phyloP scores from a whole-genome alignment of 306 rosid species.

The Trifolium subterraneum region DNA sequence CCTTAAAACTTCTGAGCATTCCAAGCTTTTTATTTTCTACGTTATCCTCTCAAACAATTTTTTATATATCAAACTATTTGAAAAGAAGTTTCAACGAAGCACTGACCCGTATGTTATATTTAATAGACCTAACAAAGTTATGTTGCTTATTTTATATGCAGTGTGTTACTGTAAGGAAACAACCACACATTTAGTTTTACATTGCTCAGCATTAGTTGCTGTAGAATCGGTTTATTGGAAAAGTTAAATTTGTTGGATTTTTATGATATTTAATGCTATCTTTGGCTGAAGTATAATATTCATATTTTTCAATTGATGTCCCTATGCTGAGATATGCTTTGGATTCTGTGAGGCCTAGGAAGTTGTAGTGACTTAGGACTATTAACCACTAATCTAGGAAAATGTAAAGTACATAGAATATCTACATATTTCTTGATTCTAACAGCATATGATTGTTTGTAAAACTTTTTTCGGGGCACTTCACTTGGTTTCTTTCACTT shows the following conservation, averaged over 20 bases:
- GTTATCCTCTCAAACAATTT: constrained; percentile 9
- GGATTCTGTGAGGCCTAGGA: too few species aligned
- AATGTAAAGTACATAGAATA: too few species aligned
- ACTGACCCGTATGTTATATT: not conserved
- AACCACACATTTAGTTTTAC: not conserved
- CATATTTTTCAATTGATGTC: constrained; percentile 14
- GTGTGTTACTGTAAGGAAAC: not conserved
- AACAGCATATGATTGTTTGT: constrained; percentile 25
- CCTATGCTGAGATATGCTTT: not conserved
- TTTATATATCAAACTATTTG: not conserved
- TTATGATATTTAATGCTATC: constrained; percentile 9
- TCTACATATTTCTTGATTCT: too few species aligned
- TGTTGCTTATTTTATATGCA: not conserved
- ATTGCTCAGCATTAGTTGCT: constrained; percentile 14
- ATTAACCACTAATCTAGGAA: too few species aligned
- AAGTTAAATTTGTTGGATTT: not conserved
- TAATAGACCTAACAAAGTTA: not conserved
- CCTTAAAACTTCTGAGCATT: not conserved
- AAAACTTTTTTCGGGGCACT: not conserved
- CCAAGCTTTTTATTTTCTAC: not conserved
- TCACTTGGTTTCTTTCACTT: constrained; percentile 13
- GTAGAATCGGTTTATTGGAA: not conserved
- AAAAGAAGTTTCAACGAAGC: constrained; percentile 6
- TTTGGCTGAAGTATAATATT: constrained; percentile 23
- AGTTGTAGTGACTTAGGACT: too few species aligned